These are phyloP conservation scores for Candida labiduridarum DNA, from an alignment of 1,139 yeast species.

Conservation along the genomic window DNA sequence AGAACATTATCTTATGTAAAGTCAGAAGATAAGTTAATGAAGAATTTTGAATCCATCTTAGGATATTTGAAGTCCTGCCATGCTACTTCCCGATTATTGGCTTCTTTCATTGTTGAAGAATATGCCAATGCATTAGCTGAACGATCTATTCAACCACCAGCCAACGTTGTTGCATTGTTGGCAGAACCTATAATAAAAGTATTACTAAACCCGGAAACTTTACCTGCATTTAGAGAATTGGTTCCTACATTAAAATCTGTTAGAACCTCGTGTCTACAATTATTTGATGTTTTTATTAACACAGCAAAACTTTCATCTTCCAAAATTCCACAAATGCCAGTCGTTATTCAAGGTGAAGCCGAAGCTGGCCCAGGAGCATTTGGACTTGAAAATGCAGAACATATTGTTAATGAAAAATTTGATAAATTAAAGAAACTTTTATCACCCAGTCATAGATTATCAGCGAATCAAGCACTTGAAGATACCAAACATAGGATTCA, in stretches of 20 bases:
- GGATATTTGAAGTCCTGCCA: constrained; percentile 58
- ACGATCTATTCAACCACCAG: constrained; percentile 16
- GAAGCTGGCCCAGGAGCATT: constrained; percentile 97
- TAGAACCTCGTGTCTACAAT: constrained; percentile 83
- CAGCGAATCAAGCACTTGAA: constrained; percentile 73
- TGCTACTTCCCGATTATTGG: constrained; percentile 78
- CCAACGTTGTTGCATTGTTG: constrained; percentile 23
- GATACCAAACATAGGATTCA: constrained; percentile 74
- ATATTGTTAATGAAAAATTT: constrained; percentile 65
- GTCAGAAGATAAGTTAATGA: constrained; percentile 36
- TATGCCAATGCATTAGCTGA: constrained; percentile 51
- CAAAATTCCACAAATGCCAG: constrained; percentile 81
- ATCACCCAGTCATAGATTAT: constrained; percentile 71
- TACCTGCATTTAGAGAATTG: constrained; percentile 75
- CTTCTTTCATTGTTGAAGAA: constrained; percentile 73
- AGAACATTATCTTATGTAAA: constrained; percentile 59
- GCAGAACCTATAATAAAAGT: constrained; percentile 31
- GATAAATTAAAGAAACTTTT: constrained; percentile 64
- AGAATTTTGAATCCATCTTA: constrained; percentile 42
- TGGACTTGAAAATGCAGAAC: constrained; percentile 74
- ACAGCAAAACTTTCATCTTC: constrained; percentile 74
- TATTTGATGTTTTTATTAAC: constrained; percentile 76
- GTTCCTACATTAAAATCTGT: constrained; percentile 86
- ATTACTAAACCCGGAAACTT: constrained; percentile 45
- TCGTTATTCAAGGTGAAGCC: constrained; percentile 89